These are phyloP conservation scores for Mycena polygramma DNA, from an alignment of 768 basidiomycete genomes.

Conservation along the genomic window DNA sequence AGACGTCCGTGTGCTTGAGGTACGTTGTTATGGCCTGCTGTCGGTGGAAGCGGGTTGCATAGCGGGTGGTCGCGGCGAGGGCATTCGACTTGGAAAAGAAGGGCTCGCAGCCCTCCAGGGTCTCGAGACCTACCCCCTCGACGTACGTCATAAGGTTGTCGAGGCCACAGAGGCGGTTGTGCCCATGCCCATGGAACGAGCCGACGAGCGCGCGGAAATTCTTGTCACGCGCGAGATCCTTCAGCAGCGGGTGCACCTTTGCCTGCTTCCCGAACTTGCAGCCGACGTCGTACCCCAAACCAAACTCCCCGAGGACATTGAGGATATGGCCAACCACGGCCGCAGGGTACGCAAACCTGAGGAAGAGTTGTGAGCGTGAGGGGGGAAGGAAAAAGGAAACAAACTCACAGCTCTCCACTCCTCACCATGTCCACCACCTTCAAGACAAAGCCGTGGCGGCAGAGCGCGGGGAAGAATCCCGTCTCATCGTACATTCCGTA, in stretches of 20 bases:
- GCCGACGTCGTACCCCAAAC: no score
- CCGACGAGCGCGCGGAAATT: constrained; percentile 11
- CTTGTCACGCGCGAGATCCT: not conserved
- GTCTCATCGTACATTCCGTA: constrained; percentile 4
- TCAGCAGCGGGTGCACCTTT: constrained; percentile 11
- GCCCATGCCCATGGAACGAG: not conserved
- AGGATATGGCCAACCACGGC: no score
- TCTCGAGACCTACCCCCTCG: not conserved
- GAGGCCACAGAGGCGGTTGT: constrained; percentile 20
- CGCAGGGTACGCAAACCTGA: no score
- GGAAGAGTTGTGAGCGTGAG: no score
- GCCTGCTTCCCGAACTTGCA: constrained; percentile 12
- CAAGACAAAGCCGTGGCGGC: no score
- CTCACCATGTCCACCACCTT: no score
- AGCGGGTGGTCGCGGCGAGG: not conserved
- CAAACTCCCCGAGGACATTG: no score
- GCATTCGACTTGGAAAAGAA: constrained; percentile 1
- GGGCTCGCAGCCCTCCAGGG: not conserved
- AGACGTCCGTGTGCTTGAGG: not conserved
- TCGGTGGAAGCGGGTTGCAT: not conserved
- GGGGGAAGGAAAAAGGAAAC: no score
- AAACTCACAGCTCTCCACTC: no score
- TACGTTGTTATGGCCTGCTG: not conserved
- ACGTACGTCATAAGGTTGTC: not conserved
- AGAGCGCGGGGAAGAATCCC: not conserved